phyloP scores from a whole-genome alignment of 495 filamentous ascomycete species.

The Lichenothelia convexa region DNA sequence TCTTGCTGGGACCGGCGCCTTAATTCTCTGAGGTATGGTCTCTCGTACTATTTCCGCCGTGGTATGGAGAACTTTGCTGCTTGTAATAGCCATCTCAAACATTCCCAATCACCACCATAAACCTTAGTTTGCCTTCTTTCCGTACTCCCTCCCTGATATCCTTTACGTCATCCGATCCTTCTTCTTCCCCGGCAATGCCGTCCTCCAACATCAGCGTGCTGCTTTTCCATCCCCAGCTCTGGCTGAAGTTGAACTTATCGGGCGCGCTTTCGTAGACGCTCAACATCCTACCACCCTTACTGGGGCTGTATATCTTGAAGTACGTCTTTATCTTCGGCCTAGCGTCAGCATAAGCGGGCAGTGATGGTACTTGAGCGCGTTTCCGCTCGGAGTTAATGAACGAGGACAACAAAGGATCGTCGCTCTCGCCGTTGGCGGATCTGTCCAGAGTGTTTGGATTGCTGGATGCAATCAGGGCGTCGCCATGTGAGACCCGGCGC shows the following conservation, averaged over 20 bases:
- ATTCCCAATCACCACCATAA: conserved; percentile 38
- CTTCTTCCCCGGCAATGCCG: conserved; percentile 20
- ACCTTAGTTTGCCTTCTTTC: conserved; percentile 30
- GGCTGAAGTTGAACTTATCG: conserved; percentile 43
- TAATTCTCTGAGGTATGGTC: too few species aligned
- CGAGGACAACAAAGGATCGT: not conserved
- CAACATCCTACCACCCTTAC: conserved; percentile 36
- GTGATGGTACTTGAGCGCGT: conserved; percentile 17
- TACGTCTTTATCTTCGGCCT: conserved; percentile 41
- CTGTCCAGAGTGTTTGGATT: not conserved
- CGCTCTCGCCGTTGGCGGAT: not conserved
- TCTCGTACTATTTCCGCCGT: too few species aligned
- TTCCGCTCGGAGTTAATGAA: not conserved
- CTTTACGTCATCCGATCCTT: conserved; percentile 1
- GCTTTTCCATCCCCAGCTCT: conserved; percentile 48
- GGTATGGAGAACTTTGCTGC: too few species aligned
- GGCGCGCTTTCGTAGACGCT: conserved; percentile 39
- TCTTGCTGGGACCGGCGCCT: too few species aligned
- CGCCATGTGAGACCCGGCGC: not conserved
- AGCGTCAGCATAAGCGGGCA: conserved; percentile 35
- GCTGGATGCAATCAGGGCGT: conserved; percentile 1
- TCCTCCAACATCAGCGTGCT: conserved; percentile 38
- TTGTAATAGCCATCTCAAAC: conserved; percentile 7
- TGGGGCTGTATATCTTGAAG: conserved; percentile 44
- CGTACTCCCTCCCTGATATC: conserved; percentile 6